Percentiles rank a stretch among this genome's conserved stretches.
Conservation (phyloP, 108 stramenopile genomes). For the Chaetoceros tenuissimus region DNA sequence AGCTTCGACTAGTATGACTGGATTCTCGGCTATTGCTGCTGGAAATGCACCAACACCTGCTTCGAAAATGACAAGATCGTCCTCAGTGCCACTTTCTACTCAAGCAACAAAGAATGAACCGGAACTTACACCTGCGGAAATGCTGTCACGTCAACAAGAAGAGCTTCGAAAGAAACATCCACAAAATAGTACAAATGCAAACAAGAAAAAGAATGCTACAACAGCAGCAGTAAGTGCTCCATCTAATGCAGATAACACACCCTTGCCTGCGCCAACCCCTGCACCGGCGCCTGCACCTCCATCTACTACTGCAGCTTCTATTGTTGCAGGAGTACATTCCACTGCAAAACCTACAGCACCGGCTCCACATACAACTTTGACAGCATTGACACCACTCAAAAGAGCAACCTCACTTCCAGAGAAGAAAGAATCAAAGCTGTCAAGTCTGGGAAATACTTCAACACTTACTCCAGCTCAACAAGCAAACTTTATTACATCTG, state of each 20-base stretch:
- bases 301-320: conserved; percentile 54
- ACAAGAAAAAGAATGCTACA: neutral
- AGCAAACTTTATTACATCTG: too few species aligned
- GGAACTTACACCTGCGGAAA: neutral
- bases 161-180: neutral
- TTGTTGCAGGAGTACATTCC: conserved; percentile 61
- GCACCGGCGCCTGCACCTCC: conserved; percentile 7
- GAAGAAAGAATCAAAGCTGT: conserved; percentile 6
- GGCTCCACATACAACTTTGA: conserved; percentile 61
- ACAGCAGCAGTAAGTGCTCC: conserved; percentile 3
- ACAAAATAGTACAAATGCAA: neutral
- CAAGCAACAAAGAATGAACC: neutral
- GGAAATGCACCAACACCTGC: neutral
- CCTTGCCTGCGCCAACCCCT: neutral
- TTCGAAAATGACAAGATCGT: conserved; percentile 4
- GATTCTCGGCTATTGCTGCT: conserved; percentile 18
- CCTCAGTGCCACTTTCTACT: neutral
- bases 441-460: conserved; percentile 6
- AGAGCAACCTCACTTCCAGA: conserved; percentile 16
- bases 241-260: neutral
- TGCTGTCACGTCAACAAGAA: conserved; percentile 1
- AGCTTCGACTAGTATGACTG: conserved; percentile 12
- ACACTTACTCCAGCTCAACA: too few species aligned
- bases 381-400: conserved; percentile 72
- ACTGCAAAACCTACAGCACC: conserved; percentile 21